A percentile compares a stretch with the other conserved stretches of the same genome.
phyloP scores from a whole-genome alignment of 2,329 filamentous ascomycete species.

The Trichoderma citrinoviride region DNA sequence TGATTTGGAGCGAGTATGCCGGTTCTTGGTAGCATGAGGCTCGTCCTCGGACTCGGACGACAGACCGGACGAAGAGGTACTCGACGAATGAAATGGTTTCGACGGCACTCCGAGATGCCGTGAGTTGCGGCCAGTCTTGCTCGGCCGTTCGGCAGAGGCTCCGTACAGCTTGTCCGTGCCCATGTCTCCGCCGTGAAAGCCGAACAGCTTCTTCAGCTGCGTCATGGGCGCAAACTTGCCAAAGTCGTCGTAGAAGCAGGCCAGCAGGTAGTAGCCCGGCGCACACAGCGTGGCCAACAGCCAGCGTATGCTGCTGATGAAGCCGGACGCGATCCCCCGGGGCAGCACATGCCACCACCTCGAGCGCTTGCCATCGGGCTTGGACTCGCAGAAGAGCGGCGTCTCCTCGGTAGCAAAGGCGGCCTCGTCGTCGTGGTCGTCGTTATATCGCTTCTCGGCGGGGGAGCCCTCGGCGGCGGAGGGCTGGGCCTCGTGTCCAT shows the following conservation, averaged over 20 bases:
- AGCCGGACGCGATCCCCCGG: slow-evolving; percentile 65
- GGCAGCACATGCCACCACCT: slow-evolving; percentile 58
- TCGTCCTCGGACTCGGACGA: slow-evolving; percentile 71
- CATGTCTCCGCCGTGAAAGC: slow-evolving; percentile 47
- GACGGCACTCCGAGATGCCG: slow-evolving; percentile 32
- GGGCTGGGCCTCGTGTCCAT: slow-evolving; percentile 35
- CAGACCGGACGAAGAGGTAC: slow-evolving; percentile 59
- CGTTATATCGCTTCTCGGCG: slow-evolving; percentile 38
- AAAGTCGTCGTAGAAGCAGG: slow-evolving; percentile 77
- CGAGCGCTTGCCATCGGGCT: slow-evolving; percentile 38
- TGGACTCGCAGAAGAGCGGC: slow-evolving; percentile 50
- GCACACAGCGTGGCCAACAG: slow-evolving; percentile 74
- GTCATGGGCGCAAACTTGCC: slow-evolving; percentile 76
- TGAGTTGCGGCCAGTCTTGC: slow-evolving; percentile 24
- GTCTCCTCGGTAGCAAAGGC: slow-evolving; percentile 58
- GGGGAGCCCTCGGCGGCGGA: slow-evolving; percentile 38
- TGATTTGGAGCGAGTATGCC: slow-evolving; percentile 65
- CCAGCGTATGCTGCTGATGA: slow-evolving; percentile 75
- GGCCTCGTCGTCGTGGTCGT: slow-evolving; percentile 41
- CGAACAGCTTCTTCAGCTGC: slow-evolving; percentile 66
- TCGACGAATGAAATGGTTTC: slow-evolving; percentile 32
- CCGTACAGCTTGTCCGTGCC: slow-evolving; percentile 29
- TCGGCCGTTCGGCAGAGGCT: slow-evolving; percentile 29
- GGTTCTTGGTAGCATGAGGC: slow-evolving; percentile 33
- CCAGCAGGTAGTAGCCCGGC: slow-evolving; percentile 78